Percentiles rank a stretch among this genome's conserved stretches.
Conservation (phyloP, 345 rosid species). For the Corchorus olitorius region DNA sequence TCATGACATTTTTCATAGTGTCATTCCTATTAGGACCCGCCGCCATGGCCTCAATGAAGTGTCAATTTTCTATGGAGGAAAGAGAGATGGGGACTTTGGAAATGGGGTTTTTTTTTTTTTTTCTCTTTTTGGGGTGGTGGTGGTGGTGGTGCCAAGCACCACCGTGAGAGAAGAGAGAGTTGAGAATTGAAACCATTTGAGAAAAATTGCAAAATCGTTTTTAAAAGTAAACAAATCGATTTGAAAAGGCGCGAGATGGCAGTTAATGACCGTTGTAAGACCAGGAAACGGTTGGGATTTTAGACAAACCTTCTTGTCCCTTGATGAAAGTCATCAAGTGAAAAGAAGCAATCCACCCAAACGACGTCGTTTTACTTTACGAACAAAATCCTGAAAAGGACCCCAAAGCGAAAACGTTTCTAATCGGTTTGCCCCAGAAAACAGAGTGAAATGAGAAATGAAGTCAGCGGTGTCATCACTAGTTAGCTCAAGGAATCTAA, state of each 20-base stretch:
- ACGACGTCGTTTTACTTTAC: background rate
- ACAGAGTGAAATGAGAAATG: constrained; percentile 37
- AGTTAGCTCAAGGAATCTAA: constrained; percentile 34
- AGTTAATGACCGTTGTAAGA: constrained; percentile 42
- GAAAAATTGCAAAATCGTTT: background rate
- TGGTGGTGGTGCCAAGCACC: constrained; percentile 17
- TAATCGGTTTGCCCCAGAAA: background rate
- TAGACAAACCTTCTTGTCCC: no score
- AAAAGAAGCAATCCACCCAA: background rate
- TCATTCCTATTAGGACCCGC: no score
- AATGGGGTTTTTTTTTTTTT: no score
- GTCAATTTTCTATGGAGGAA: background rate
- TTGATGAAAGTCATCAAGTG: no score
- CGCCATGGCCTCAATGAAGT: background rate
- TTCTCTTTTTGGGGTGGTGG: background rate
- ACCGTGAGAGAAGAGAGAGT: background rate
- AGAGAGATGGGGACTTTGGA: background rate
- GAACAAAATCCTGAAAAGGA: background rate
- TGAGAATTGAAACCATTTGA: background rate
- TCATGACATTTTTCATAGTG: background rate
- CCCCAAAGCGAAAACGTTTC: background rate
- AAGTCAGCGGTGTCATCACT: constrained; percentile 53
- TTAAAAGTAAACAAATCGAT: background rate
- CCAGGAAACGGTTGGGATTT: constrained; percentile 23
- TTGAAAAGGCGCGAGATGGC: constrained; percentile 33